Evolutionary conservation across 345 rosid species (phyloP), one percentile per base, ranked within the genome.

Genomic region (Eucalyptus microcorys): DNA sequence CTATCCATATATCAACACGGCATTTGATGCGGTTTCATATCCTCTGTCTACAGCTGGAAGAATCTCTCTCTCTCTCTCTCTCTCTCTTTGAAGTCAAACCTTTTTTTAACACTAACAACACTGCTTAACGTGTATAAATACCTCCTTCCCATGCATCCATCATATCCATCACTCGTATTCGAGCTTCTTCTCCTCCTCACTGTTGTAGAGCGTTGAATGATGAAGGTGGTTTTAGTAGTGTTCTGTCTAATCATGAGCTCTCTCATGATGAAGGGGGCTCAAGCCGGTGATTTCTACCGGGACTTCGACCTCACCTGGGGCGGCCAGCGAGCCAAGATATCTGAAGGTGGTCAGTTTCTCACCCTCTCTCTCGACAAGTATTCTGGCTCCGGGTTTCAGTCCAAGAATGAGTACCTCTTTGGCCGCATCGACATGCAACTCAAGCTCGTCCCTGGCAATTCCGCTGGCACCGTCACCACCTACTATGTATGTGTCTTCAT

Each of bases 311-410:
- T 95, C 88, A 92, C 94, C 2, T 95, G 96, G 95, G 96, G 96
- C 40, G 90, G 85, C 89, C 94, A 91, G 48, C 95, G 97, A 48
- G 95, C 89, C 87, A 92, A 90, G 92, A 81, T 95, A 87, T 93
- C 92, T 24, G 89, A 94, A 90, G 93, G 94, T 15, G 96, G 97
- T 42, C 91, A 93, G 90, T 93, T 94, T 81, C 95, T 95, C 81
- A 94, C 94, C 83, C 93, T 95, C 14, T 90, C 93, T 19, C 96
- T 94, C 9, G 95, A 95, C 42, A 76, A 49, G 52, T 87, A 89
- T 79, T 95, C 96, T 0, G 97, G 97, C 43, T 93, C 95, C 24
- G 97, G 95, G 15, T 93, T 94, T 71, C 94, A 92, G 64, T 90
- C 94, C 92, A 94, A 93, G 92, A 92, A 92, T 7, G 91, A 93